Base-by-base conservation (phyloP, 2,329 filamentous ascomycete genomes). In the Nemania bipapillata region DNA sequence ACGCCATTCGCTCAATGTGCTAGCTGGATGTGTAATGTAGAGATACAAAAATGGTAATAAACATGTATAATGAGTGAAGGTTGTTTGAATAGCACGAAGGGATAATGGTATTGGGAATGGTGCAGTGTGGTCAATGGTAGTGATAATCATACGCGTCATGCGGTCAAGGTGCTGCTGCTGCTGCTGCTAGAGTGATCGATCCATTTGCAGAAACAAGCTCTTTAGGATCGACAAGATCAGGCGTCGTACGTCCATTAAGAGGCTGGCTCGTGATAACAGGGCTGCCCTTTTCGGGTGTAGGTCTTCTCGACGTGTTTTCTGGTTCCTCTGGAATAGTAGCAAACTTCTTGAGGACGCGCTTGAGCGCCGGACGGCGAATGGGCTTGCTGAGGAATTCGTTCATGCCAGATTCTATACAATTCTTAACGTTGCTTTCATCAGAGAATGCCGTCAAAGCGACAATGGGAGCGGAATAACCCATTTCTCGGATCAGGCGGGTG, bases 391-490 rank as follows among this genome's bases (percentile, higher is more conserved):
- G 84, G 79, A 97, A 97, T 82, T 94, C 93, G 76, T 97, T 89
- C 94, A 97, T 97, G 63, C 94, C 94, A 1, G 90, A 93, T 68
- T 95, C 93, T 79, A 96, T 91, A 79, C 92, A 92, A 77, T 94
- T 92, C 79, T 90, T 91, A 52, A 94, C 89, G 75, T 97, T 97
- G 80, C 90, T 93, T 78, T 97, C 94, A 77, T 97, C 94, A 0
- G 92, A 90, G 75, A 97, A 97, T 2, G 94, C 94, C 11, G 94
- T 97, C 52, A 97, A 82, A 0, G 94, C 94, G 15, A 97, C 93
- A 69, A 97, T 97, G 0, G 94, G 94, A 1, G 92, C 91, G 11
- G 87, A 89, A 80, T 96, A 97, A 1, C 94, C 94, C 83, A 95
- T 92, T 77, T 93, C 85, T 6, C 94, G 89, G 74, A 97, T 97